phyloP scores from a whole-genome alignment of 805 yeast genomes.

The Ogataea neopini region DNA sequence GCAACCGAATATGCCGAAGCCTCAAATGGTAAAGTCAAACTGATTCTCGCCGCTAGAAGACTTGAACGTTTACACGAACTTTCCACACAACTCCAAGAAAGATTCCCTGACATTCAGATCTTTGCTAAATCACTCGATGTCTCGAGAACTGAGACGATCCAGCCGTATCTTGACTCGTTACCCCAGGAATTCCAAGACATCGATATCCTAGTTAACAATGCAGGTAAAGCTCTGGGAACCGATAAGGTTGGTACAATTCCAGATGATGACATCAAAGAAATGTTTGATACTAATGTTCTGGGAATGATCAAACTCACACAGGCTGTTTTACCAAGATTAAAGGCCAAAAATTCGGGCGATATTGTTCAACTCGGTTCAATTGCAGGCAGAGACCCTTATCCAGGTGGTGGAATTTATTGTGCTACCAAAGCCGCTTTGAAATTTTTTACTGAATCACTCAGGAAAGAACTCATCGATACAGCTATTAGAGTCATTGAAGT shows the following conservation, averaged over 20 bases:
- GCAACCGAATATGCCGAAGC: slow-evolving; percentile 53
- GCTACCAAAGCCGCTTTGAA: slow-evolving; percentile 65
- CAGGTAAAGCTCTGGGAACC: slow-evolving; percentile 47
- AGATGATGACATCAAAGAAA: slow-evolving; percentile 40
- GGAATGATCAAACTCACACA: slow-evolving; percentile 49
- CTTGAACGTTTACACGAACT: slow-evolving; percentile 55
- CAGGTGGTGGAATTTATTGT: slow-evolving; percentile 72
- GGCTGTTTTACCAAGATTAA: slow-evolving; percentile 43
- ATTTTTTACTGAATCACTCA: slow-evolving; percentile 45
- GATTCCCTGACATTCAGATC: slow-evolving; percentile 51
- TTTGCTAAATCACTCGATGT: slow-evolving; percentile 57
- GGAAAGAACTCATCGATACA: slow-evolving; percentile 38
- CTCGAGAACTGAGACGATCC: slow-evolving; percentile 50
- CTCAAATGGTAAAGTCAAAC: slow-evolving; percentile 66
- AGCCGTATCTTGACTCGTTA: slow-evolving; percentile 50
- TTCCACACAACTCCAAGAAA: slow-evolving; percentile 44
- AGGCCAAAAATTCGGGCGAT: slow-evolving; percentile 49
- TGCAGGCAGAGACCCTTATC: slow-evolving; percentile 71
- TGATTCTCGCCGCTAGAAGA: slow-evolving; percentile 80
- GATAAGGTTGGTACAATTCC: slow-evolving; percentile 44
- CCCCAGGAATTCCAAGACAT: slow-evolving; percentile 59
- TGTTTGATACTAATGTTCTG: slow-evolving; percentile 49
- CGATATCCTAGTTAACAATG: slow-evolving; percentile 66
- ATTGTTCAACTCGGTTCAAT: slow-evolving; percentile 67
- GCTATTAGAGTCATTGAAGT: slow-evolving; percentile 64